phyloP scores from a whole-genome alignment of 495 filamentous ascomycete genomes.

The Trypethelium eluteriae region DNA sequence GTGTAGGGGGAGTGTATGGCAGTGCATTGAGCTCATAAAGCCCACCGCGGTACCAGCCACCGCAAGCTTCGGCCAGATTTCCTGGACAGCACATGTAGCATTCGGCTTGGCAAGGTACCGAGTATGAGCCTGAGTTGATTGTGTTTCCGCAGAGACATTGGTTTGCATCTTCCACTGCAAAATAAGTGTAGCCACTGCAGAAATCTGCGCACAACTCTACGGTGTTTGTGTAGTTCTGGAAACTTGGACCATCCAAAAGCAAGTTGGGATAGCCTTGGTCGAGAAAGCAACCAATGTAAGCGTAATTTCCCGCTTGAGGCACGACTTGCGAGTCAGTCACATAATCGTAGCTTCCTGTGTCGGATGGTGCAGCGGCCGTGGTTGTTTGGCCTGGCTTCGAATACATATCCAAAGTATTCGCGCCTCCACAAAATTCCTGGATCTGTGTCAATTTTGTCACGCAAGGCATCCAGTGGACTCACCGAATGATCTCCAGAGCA shows the following conservation, averaged over 20 bases:
- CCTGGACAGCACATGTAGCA: constrained; percentile 5
- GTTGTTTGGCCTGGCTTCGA: neutral
- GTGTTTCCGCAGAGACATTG: neutral
- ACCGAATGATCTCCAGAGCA: neutral
- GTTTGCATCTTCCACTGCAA: constrained; percentile 1
- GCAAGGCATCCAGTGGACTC: neutral
- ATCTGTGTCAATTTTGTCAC: neutral
- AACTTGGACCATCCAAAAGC: neutral
- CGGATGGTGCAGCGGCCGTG: neutral
- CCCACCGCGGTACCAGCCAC: constrained; percentile 1
- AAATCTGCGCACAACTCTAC: neutral
- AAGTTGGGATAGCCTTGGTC: constrained; percentile 1
- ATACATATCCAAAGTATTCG: constrained; percentile 20
- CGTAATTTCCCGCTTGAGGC: neutral
- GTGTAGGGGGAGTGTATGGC: neutral
- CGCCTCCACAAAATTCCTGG: constrained; percentile 15
- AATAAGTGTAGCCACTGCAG: constrained; percentile 2
- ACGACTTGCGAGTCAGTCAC: neutral
- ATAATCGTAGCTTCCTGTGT: constrained; percentile 7
- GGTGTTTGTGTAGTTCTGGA: neutral
- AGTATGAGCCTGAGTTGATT: neutral
- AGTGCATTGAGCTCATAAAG: constrained; percentile 5
- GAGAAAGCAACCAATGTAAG: constrained; percentile 4
- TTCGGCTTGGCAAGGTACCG: neutral
- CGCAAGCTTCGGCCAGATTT: neutral